Conservation (phyloP, 345 rosid species). For the Gossypium arboreum region DNA sequence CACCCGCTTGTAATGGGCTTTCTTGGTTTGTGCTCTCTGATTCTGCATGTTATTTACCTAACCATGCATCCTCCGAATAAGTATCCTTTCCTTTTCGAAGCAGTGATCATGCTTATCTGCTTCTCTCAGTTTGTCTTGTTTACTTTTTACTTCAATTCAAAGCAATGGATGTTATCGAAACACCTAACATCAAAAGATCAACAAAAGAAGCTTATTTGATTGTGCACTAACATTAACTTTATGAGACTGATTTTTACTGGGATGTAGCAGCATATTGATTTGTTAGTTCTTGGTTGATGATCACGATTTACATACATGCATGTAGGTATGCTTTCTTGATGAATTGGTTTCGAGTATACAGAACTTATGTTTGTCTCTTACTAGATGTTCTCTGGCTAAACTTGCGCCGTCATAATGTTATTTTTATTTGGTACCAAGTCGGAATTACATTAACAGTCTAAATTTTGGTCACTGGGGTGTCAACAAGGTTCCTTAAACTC, state of each 20-base stretch:
- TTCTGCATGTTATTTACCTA: conserved; percentile 63
- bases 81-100: conserved; percentile 70
- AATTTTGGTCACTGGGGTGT: too few relatives aligned
- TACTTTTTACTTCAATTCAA: conserved; percentile 45
- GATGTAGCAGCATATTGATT: neutral
- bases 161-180: conserved; percentile 52
- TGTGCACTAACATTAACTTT: neutral
- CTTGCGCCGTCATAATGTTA: neutral
- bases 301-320: neutral
- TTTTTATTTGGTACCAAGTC: too few relatives aligned
- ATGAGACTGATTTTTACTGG: neutral
- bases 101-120: conserved; percentile 67
- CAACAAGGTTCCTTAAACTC: too few relatives aligned
- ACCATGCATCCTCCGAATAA: conserved; percentile 49
- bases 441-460: too few relatives aligned
- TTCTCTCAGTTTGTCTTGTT: conserved; percentile 48
- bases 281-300: neutral
- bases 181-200: conserved; percentile 24
- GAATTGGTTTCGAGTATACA: neutral
- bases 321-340: neutral
- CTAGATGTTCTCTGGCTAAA: neutral
- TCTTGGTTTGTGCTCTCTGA: conserved; percentile 42
- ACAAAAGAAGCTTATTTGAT: conserved; percentile 48
- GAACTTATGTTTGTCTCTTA: neutral
- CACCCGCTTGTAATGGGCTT: conserved; percentile 24